phyloP scores from a whole-genome alignment of 768 basidiomycete genomes.

The Naganishia randhawae region DNA sequence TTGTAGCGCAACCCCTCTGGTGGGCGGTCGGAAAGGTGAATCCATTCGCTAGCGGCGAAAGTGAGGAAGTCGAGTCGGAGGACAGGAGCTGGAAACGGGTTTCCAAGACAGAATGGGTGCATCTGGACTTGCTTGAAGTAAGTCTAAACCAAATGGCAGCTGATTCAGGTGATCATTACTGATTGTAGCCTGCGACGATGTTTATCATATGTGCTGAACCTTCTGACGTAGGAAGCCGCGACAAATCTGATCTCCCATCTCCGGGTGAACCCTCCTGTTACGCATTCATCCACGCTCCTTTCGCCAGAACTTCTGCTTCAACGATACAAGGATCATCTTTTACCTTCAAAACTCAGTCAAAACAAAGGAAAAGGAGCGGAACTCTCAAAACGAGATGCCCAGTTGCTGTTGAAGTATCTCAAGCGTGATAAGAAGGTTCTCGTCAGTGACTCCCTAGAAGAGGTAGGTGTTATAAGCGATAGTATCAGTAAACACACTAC shows the following conservation, averaged over 20 bases:
- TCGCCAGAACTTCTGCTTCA: conserved; percentile 33
- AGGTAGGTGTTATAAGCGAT: conserved; percentile 53
- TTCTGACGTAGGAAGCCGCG: conserved; percentile 37
- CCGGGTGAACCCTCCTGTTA: conserved; percentile 34
- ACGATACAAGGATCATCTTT: conserved; percentile 31
- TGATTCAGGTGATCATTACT: neutral
- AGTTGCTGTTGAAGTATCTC: conserved; percentile 70
- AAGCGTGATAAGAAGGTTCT: conserved; percentile 68
- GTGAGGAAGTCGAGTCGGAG: conserved; percentile 37
- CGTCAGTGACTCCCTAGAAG: conserved; percentile 58
- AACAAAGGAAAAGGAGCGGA: conserved; percentile 13
- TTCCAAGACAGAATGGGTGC: conserved; percentile 37
- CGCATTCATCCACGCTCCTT: conserved; percentile 37
- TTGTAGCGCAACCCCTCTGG: conserved; percentile 48
- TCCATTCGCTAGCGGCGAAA: conserved; percentile 38
- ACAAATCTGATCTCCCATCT: conserved; percentile 36
- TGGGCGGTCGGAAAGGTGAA: conserved; percentile 49
- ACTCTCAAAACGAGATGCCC: conserved; percentile 62
- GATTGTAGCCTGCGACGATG: neutral
- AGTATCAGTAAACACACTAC: neutral
- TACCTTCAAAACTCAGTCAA: conserved; percentile 32
- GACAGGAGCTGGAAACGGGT: conserved; percentile 42
- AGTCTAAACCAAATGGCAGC: conserved; percentile 14
- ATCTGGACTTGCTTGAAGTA: conserved; percentile 48
- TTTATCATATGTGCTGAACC: neutral